Evolutionary conservation across 768 basidiomycete genomes (phyloP), one percentile per base, ranked within the genome.

Genomic region (Hortiboletus flavorubellus): DNA sequence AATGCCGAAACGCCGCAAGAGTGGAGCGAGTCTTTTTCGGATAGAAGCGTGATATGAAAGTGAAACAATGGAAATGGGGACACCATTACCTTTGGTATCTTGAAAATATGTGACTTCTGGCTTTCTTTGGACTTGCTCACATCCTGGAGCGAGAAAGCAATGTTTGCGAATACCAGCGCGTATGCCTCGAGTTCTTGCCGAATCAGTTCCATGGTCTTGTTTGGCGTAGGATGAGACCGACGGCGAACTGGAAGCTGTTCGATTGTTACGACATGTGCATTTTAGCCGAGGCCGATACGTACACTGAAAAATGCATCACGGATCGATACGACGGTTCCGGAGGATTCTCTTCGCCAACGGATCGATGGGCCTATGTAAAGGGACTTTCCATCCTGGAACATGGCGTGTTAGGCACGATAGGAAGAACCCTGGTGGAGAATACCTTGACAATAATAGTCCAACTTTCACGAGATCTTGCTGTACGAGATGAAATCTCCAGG

Each of bases 241-340:
- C 91, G 82, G 54, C 92, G 86, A 58, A 94, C 82, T 34, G 92
- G 92, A 41, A 93, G 80, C 92, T 93, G 61, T 26, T 45, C 23
- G 9, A 46, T 50, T 30, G 44, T 61, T 30, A 56, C 50, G 29
- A 56, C 43, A 44, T 39, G 50, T 43, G 14, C 30, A 43, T 45
- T 43, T 26, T 29, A 31, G 43, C 51, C 41, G 40, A 44, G 18
- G 52, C 18, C 39, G 51, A 39, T 16, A 75, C 83, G 42, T 57
- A 93, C 93, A 65, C 91, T 93, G 66, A 88, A 90, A 67, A 97
- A 99, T 3, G 91, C 86, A 68, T 98, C 96, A 21, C 91, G 85
- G 42, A 97, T 76, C 61, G 82, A 85, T 40, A 96, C 87, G 11
- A 81, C 85, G 7, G 95, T 97, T 4, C 96, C 96, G 2, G 81